Base-by-base conservation (phyloP, 2,329 filamentous ascomycete species). In the Tolypocladium sp. region DNA sequence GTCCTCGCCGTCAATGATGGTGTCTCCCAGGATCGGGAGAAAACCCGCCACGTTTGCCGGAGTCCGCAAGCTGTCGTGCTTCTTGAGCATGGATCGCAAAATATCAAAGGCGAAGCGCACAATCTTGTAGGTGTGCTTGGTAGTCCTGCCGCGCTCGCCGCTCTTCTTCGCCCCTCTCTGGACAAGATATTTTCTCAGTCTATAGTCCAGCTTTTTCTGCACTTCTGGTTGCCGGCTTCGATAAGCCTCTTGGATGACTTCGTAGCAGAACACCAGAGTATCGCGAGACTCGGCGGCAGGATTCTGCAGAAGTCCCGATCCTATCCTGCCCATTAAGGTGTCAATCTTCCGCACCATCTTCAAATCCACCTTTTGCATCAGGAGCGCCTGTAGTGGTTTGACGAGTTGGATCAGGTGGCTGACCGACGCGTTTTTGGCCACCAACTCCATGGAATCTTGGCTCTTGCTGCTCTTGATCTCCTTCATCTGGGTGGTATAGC, bases 381-480 rank as follows among this genome's bases (percentile, higher is more conserved):
- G 76, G 25, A 99, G 79, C 9, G 85, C 80, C 67, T 90, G 89
- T 54, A 97, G 78, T 1, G 94, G 95, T 57, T 81, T 81, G 56
- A 97, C 81, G 4, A 99, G 83, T 56, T 88, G 84, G 55, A 88
- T 85, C 7, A 97, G 81, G 59, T 87, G 85, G 57, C 76, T 79
- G 30, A 97, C 79, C 1, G 92, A 93, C 2, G 91, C 87, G 55
- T 87, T 92, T 68, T 88, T 90, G 33, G 94, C 89, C 63, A 97
- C 81, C 20, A 97, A 79, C 72, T 97, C 93, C 87, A 97, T 95
- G 0, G 94, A 96, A 70, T 99, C 95, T 68, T 92, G 96, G 70
- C 92, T 97, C 79, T 97, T 99, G 79, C 90, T 97, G 73, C 90
- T 94, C 78, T 96, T 97, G 59, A 99, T 88, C 75, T 99, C 94